Conservation (phyloP, 768 basidiomycete species). For the Mycena polygramma region DNA sequence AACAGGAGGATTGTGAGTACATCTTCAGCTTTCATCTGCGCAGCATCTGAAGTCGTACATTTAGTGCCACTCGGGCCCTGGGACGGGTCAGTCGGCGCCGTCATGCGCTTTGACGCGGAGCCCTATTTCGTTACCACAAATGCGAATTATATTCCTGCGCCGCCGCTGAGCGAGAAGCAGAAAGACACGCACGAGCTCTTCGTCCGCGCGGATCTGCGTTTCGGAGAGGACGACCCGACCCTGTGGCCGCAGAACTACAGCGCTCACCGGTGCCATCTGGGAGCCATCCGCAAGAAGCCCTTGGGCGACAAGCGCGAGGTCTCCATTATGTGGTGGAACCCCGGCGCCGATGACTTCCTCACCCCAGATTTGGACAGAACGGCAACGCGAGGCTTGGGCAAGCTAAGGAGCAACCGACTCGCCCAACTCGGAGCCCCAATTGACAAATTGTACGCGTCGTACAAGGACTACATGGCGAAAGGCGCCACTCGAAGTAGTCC, state of each 20-base stretch:
- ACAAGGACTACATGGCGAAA: not conserved
- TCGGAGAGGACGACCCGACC: constrained; percentile 8
- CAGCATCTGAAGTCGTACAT: not conserved
- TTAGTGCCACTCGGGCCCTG: constrained; percentile 4
- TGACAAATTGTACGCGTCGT: not conserved
- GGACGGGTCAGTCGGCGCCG: not conserved
- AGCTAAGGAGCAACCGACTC: not conserved
- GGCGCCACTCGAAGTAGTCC: not conserved
- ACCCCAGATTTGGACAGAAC: not conserved
- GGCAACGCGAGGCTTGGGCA: not conserved
- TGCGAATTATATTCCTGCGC: not conserved
- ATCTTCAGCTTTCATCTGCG: too few relatives aligned
- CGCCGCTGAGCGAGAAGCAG: not conserved
- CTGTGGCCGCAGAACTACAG: constrained; percentile 23
- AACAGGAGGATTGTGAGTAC: too few relatives aligned
- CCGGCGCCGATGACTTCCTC: not conserved
- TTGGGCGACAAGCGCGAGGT: not conserved
- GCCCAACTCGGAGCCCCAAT: not conserved
- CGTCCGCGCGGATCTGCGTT: constrained; percentile 15
- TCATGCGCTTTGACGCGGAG: not conserved
- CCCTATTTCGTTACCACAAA: not conserved
- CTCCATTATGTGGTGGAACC: constrained; percentile 14
- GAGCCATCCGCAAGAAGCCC: not conserved
- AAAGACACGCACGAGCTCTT: not conserved
- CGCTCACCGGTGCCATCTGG: constrained; percentile 2